A percentile compares a stretch with the other conserved stretches of the same genome.
Conservation (phyloP, 352 stramenopile genomes). For the Globisporangium cederbergense region DNA sequence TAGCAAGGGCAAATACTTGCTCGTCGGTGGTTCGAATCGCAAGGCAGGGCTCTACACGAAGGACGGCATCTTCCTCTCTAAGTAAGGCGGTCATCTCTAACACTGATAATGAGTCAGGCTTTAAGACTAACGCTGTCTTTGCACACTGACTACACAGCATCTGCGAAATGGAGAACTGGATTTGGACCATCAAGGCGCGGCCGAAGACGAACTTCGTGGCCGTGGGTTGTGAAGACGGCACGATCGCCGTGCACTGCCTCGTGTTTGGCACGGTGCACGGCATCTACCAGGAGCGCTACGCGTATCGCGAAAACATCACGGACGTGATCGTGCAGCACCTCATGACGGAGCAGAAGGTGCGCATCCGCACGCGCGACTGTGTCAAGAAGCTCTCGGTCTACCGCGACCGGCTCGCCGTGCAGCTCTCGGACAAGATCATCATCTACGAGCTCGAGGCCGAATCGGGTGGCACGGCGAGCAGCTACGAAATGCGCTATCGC, state of each 20-base stretch:
- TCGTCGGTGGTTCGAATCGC: slow-evolving; percentile 85
- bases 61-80: slow-evolving; percentile 72
- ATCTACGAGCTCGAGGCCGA: slow-evolving; percentile 92
- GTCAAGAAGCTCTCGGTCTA: slow-evolving; percentile 95
- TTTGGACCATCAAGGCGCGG: slow-evolving; percentile 86
- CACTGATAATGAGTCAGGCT: neutral
- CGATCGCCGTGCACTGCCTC: slow-evolving; percentile 82
- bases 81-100: slow-evolving; percentile 21
- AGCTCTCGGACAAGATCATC: slow-evolving; percentile 92
- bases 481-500: slow-evolving; percentile 93
- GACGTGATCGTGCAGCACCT: slow-evolving; percentile 96
- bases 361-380: slow-evolving; percentile 93
- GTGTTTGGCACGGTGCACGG: slow-evolving; percentile 91
- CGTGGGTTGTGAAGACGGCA: slow-evolving; percentile 85
- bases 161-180: slow-evolving; percentile 85
- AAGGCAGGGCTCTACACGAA: slow-evolving; percentile 90
- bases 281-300: slow-evolving; percentile 92
- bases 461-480: slow-evolving; percentile 29
- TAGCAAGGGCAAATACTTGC: slow-evolving; percentile 89
- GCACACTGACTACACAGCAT: slow-evolving; percentile 35
- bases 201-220: slow-evolving; percentile 87
- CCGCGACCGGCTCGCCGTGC: slow-evolving; percentile 89
- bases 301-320: slow-evolving; percentile 92
- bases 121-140: neutral
- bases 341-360: slow-evolving; percentile 93